Percentiles rank a stretch among this genome's conserved stretches.
These are phyloP conservation scores for Boletus vermiculosoides DNA, from an alignment of 768 basidiomycete genomes.

Conservation along the genomic window DNA sequence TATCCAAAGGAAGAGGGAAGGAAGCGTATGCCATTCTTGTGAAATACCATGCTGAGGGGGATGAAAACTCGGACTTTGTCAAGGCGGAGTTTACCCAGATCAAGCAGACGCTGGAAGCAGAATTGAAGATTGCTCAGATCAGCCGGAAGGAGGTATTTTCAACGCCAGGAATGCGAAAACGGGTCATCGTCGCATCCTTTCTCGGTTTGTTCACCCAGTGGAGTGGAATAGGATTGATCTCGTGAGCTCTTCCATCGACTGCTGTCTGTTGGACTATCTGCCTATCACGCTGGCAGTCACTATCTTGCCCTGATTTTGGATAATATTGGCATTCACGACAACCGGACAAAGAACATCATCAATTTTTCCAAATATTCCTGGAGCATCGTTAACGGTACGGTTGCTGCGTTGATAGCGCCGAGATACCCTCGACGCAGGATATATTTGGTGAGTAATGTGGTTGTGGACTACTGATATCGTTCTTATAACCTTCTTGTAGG, in stretches of 20 bases:
- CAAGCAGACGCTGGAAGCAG: constrained; percentile 46
- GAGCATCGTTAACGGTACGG: constrained; percentile 6
- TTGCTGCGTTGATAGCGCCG: constrained; percentile 6
- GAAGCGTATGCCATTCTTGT: constrained; percentile 49
- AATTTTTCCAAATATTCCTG: constrained; percentile 14
- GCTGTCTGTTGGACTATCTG: no score
- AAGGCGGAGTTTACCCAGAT: constrained; percentile 59
- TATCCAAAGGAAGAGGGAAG: constrained; percentile 51
- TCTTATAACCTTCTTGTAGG: constrained; percentile 1
- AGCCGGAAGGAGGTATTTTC: constrained; percentile 1
- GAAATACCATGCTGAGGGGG: constrained; percentile 62
- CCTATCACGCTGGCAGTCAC: constrained; percentile 5
- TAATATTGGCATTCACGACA: constrained; percentile 20
- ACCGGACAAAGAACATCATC: constrained; percentile 17
- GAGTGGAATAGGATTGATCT: constrained; percentile 12
- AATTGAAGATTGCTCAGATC: not conserved
- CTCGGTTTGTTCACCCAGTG: constrained; percentile 17
- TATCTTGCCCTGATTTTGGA: constrained; percentile 15
- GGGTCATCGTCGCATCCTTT: constrained; percentile 10
- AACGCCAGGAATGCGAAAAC: constrained; percentile 16
- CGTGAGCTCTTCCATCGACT: not conserved
- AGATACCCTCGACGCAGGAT: constrained; percentile 18
- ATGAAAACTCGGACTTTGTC: constrained; percentile 49
- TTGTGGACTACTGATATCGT: not conserved
- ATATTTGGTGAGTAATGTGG: constrained; percentile 13